These are phyloP conservation scores for Metarhizium humberi DNA, from an alignment of 2,329 filamentous ascomycete species.

Conservation along the genomic window DNA sequence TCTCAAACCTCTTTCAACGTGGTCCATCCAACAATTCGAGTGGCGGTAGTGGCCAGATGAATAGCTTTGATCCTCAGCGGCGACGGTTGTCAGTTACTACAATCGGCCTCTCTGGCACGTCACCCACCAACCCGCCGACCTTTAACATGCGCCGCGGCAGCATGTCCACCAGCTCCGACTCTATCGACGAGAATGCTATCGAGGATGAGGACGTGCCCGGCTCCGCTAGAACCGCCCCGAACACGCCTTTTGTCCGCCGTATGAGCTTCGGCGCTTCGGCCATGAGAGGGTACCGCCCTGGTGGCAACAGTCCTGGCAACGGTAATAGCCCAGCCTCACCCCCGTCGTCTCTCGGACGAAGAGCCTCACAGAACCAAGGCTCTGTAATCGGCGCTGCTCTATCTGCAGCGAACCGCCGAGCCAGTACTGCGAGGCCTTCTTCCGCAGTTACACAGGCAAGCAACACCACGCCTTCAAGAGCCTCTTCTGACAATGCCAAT, in stretches of 20 bases:
- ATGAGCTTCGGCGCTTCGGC: slow-evolving; percentile 84
- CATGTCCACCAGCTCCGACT: slow-evolving; percentile 58
- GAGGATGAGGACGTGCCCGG: slow-evolving; percentile 56
- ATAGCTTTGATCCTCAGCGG: slow-evolving; percentile 46
- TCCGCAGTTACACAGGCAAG: slow-evolving; percentile 44
- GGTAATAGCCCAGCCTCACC: slow-evolving; percentile 45
- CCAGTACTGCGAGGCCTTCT: slow-evolving; percentile 22
- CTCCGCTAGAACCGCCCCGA: slow-evolving; percentile 47
- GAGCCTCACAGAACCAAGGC: slow-evolving; percentile 18
- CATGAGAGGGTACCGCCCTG: slow-evolving; percentile 46
- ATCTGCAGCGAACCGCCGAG: slow-evolving; percentile 25
- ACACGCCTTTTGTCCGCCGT: slow-evolving; percentile 69
- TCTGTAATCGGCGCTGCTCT: slow-evolving; percentile 23
- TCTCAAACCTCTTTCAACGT: slow-evolving; percentile 50
- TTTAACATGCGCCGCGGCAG: slow-evolving; percentile 54
- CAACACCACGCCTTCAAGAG: slow-evolving; percentile 45
- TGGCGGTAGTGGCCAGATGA: slow-evolving; percentile 26
- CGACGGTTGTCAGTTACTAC: slow-evolving; percentile 68
- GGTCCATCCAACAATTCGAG: slow-evolving; percentile 38
- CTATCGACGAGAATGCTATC: slow-evolving; percentile 63
- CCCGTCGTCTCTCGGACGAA: slow-evolving; percentile 25
- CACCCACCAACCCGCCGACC: slow-evolving; percentile 46
- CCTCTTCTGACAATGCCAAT: slow-evolving; percentile 55
- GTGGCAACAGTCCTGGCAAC: slow-evolving; percentile 50
- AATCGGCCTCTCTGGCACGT: slow-evolving; percentile 62